Conservation (phyloP, 2,329 filamentous ascomycete genomes). For the Aureobasidium lini region DNA sequence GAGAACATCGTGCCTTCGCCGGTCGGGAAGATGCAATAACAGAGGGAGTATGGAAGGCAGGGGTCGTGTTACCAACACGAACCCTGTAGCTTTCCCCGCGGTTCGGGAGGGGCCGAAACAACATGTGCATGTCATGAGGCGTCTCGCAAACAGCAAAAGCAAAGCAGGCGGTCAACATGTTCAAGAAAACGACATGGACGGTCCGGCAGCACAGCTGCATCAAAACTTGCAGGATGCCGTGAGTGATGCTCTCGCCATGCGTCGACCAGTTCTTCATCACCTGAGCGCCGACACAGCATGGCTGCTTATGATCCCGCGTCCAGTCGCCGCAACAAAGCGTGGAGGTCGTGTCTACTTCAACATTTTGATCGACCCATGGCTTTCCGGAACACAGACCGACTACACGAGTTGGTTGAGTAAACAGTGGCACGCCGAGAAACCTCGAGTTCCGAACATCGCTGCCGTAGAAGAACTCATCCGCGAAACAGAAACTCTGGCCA, state of each 20-base stretch:
- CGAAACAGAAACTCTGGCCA: slow-evolving; percentile 41
- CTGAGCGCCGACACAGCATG: slow-evolving; percentile 62
- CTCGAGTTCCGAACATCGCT: slow-evolving; percentile 46
- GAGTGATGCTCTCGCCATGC: slow-evolving; percentile 32
- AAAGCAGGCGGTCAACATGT: slow-evolving; percentile 1
- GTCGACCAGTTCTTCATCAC: slow-evolving; percentile 52
- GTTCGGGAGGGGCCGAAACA: slow-evolving; percentile 1
- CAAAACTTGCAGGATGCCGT: slow-evolving; percentile 36
- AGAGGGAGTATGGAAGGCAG: background rate
- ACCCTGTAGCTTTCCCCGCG: background rate
- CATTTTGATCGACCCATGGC: slow-evolving; percentile 59
- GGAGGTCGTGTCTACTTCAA: slow-evolving; percentile 52
- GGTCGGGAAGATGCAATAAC: no score
- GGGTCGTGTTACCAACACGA: background rate
- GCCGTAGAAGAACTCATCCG: slow-evolving; percentile 48
- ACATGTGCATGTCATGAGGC: slow-evolving; percentile 8
- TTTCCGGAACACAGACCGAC: slow-evolving; percentile 55
- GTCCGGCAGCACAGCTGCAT: slow-evolving; percentile 33
- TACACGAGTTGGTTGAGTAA: slow-evolving; percentile 58
- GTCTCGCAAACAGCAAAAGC: background rate
- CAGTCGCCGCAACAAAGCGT: slow-evolving; percentile 34
- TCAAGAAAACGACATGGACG: slow-evolving; percentile 18
- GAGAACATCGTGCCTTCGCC: no score
- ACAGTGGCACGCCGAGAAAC: slow-evolving; percentile 53
- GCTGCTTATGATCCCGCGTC: slow-evolving; percentile 57